Conservation (phyloP, 164 flowering plant genomes). For the Saururus chinensis region DNA sequence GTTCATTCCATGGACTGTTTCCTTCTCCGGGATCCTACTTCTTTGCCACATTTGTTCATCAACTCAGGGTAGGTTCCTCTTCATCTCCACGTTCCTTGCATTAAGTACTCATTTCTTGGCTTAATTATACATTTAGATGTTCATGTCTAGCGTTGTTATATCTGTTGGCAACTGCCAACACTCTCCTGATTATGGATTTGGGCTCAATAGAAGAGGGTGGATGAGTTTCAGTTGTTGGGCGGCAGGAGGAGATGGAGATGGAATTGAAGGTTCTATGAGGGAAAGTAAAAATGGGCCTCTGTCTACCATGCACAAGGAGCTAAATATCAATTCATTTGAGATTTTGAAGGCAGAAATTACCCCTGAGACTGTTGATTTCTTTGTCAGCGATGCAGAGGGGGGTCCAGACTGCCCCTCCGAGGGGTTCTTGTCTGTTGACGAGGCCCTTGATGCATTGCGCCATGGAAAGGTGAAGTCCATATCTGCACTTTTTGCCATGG, state of each 20-base stretch:
- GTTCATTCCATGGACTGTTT: not conserved
- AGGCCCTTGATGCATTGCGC: constrained; percentile 50
- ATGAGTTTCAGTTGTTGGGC: constrained; percentile 20
- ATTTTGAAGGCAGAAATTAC: constrained; percentile 40
- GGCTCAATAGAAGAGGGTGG: constrained; percentile 9
- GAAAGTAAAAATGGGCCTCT: constrained; percentile 37
- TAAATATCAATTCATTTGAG: constrained; percentile 28
- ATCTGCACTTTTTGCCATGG: too few species aligned
- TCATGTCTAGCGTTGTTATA: too few species aligned
- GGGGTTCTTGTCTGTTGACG: constrained; percentile 47
- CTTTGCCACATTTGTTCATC: not conserved
- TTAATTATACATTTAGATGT: not conserved
- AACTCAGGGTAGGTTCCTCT: constrained; percentile 55
- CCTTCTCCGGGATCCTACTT: not conserved
- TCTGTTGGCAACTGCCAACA: constrained; percentile 17
- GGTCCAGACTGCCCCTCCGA: constrained; percentile 41
- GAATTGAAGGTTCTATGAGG: constrained; percentile 18
- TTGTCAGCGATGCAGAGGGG: constrained; percentile 86
- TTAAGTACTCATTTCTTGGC: too few species aligned
- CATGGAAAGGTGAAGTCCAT: constrained; percentile 52
- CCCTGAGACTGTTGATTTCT: constrained; percentile 59
- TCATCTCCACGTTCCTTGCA: constrained; percentile 1
- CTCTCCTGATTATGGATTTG: constrained; percentile 7
- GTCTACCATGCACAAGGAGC: constrained; percentile 20
- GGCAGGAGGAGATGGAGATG: constrained; percentile 13